These are phyloP conservation scores for Elaeis guineensis DNA, from an alignment of 176 grass and related monocot species.

Conservation along the genomic window DNA sequence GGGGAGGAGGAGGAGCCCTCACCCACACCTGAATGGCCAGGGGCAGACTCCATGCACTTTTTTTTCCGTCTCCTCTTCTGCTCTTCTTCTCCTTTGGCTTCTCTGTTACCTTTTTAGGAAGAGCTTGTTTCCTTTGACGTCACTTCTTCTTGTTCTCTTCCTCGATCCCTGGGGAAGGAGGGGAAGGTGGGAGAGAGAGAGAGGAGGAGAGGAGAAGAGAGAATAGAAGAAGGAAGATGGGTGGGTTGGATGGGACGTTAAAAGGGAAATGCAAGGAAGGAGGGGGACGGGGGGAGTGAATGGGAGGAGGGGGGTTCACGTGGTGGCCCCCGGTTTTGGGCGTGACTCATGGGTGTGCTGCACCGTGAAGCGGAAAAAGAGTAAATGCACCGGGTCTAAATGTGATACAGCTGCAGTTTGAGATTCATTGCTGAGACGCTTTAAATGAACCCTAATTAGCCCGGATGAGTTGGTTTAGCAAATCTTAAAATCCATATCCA, in stretches of 20 bases:
- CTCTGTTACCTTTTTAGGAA: no score
- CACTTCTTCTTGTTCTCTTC: no score
- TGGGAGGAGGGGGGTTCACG: slow-evolving; percentile 34
- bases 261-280: slow-evolving; percentile 38
- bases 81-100: neutral
- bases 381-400: no score
- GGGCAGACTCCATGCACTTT: slow-evolving; percentile 2
- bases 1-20: slow-evolving; percentile 1
- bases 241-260: slow-evolving; percentile 1
- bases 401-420: no score
- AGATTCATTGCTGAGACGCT: no score
- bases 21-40: slow-evolving; percentile 7
- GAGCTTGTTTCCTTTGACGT: no score
- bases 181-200: neutral
- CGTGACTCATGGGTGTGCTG: no score
- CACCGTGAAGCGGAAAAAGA: no score
- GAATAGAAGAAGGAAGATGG: slow-evolving; percentile 45
- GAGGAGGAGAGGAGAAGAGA: slow-evolving; percentile 5
- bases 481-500: no score
- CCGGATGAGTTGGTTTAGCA: no score
- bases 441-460: no score
- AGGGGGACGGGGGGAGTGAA: slow-evolving; percentile 35
- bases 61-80: neutral
- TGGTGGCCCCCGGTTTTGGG: slow-evolving; percentile 22
- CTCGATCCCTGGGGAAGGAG: slow-evolving; percentile 23